Base-by-base conservation (phyloP, 208 protist species). In the Wallacemonas rigidus region DNA sequence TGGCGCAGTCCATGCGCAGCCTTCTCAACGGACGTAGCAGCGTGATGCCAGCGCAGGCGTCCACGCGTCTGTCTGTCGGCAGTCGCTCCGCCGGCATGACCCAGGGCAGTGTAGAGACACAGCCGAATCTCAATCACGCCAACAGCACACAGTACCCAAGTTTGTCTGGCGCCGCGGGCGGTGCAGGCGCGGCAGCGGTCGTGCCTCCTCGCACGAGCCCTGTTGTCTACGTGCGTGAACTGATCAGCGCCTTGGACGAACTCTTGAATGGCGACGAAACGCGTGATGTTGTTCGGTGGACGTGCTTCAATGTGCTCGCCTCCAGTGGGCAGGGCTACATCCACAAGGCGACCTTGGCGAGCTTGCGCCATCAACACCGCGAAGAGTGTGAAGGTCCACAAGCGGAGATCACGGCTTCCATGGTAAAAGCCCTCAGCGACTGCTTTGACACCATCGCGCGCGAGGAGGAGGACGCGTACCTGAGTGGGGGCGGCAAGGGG, bases 351-450 rank as follows among this genome's bases (percentile, higher is more conserved):
- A 72, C 80, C 39, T 72, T 94, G 47, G 71, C 51, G 36, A 56
- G 45, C 12, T 39, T 91, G 64, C 83, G 83, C 0, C 56, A 77
- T 47, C 67, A 17, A 35, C 72, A 67, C 14, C 79, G 82, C 0
- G 79, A 82, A 50, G 77, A 68, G 26, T 84, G 78, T 47, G 79
- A 87, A 60, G 60, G 43, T 8, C 69, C 71, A 6, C 53, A 76
- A 26, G 64, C 55, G 1, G 55, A 75, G 2, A 63, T 81, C 43
- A 91, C 84, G 17, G 83, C 88, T 8, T 79, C 79, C 26, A 92
- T 93, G 48, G 75, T 95, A 3, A 91, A 90, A 60, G 82, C 81
- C 1, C 75, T 95, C 14, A 68, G 80, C 43, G 90, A 95, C 67
- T 77, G 70, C 43, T 87, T 95, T 44, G 65, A 79, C 38, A 48